Base-by-base conservation (phyloP, 225 moss, liverwort and hornwort species). In the Ulota crispa region DNA sequence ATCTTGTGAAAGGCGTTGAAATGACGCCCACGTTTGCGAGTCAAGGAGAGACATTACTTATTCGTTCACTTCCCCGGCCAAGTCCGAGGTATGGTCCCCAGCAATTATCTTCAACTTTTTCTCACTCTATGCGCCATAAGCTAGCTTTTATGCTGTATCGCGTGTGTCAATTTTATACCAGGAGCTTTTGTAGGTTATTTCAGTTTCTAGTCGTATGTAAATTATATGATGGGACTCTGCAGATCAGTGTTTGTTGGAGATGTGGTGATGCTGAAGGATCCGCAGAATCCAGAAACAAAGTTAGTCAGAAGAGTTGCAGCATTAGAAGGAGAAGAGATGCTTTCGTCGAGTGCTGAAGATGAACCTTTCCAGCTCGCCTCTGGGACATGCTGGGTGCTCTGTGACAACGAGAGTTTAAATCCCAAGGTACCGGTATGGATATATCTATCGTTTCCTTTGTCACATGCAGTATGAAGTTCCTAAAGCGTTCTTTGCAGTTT, bases 161-260 rank as follows among this genome's bases (percentile, higher is more conserved):
- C 28, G 7, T 32, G 6, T 77, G 57, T 56, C 23, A 30, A 34
- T 68, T 11, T 18, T 26, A 63, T 69, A 62, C 9, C 9, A 1
- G 16, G 34, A 15, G 56, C 26, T 6, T 76, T 36, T 67, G 4
- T 65, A 55, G 64, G 4, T 81, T 56, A 15, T 45, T 32, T 16
- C 50, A 16, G 55, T 32, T 28, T 31, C 10, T 23, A n/a, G 21
- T 30, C 1, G 6, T 6, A 24, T 43, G 11, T 54, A 27, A 30
- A 62, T 23, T 43, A 21, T 54, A 63, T 45, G 21, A 70, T 78
- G 64, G 9, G 75, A 56, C 74, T 82, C 14, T 45, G 37, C 92
- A 97, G 95, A 89, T 94, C 94, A 80, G 93, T 97, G 79, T 95
- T 92, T 90, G 97, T 89, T 82, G 93, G 94, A 80, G 95, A 94